Evolutionary conservation across 176 grass and related monocot species (phyloP).

Genomic region (Ananas comosus): DNA sequence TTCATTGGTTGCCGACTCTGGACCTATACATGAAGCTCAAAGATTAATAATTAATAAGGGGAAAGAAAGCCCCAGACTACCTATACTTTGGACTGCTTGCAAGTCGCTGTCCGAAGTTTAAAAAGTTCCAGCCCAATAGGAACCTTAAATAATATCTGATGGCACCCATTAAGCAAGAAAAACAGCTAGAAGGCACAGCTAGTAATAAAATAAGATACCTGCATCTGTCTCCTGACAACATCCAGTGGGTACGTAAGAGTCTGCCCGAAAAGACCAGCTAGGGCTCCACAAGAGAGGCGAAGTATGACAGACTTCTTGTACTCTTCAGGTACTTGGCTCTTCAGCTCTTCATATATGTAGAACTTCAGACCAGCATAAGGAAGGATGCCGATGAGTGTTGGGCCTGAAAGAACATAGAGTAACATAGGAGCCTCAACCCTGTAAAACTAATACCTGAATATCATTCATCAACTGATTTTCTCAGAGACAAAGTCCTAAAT

Average conservation of each 20-base stretch:
- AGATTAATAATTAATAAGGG: constrained; percentile 8
- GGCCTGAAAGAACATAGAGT: constrained; percentile 33
- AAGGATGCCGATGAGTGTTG: constrained; percentile 87
- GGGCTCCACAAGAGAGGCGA: constrained; percentile 73
- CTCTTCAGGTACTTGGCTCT: constrained; percentile 69
- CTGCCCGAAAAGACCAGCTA: constrained; percentile 97
- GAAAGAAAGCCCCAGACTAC: background rate
- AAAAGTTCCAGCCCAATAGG: constrained; percentile 3
- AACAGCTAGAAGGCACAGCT: constrained; percentile 1
- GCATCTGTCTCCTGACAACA: constrained; percentile 98
- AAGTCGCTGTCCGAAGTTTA: background rate
- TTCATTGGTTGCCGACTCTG: constrained; percentile 53
- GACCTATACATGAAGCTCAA: constrained; percentile 29
- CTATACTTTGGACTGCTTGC: constrained; percentile 20
- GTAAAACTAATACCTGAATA: background rate
- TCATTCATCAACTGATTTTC: background rate
- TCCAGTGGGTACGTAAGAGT: constrained; percentile 94
- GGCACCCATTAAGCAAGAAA: background rate
- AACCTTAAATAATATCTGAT: background rate
- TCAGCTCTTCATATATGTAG: constrained; percentile 95
- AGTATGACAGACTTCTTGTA: constrained; percentile 75
- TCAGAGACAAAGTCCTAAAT: background rate
- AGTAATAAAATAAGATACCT: constrained; percentile 30
- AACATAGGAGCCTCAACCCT: background rate
- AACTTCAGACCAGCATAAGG: constrained; percentile 99